Evolutionary conservation across 345 rosid genomes (phyloP).

Genomic region (Capsella bursapastoris): DNA sequence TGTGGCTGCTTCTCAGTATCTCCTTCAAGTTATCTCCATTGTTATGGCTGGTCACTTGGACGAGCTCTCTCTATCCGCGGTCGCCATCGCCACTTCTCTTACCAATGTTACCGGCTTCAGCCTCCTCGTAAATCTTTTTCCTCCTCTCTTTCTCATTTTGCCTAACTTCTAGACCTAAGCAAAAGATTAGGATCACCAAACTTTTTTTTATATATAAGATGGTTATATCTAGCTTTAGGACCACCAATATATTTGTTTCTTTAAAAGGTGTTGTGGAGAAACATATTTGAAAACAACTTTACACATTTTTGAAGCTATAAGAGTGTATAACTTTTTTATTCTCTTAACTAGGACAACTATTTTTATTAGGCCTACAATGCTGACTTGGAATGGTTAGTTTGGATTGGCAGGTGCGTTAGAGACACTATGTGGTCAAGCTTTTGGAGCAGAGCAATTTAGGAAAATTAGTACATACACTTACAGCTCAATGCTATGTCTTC

Average conservation of each 20-base stretch:
- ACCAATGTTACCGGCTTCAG: slow-evolving; percentile 48
- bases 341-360: neutral
- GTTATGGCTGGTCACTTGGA: slow-evolving; percentile 46
- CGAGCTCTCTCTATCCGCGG: slow-evolving; percentile 39
- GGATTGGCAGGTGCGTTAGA: slow-evolving; percentile 69
- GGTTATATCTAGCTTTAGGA: neutral
- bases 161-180: neutral
- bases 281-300: no score
- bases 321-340: no score
- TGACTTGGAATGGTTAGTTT: slow-evolving; percentile 23
- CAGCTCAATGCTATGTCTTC: slow-evolving; percentile 44
- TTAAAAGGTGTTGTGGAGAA: neutral
- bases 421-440: slow-evolving; percentile 70
- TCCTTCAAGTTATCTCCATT: slow-evolving; percentile 44
- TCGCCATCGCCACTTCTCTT: slow-evolving; percentile 42
- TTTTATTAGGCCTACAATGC: neutral
- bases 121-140: slow-evolving; percentile 31
- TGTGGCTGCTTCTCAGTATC: slow-evolving; percentile 37
- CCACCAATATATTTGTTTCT: neutral
- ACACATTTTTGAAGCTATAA: neutral
- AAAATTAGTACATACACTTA: slow-evolving; percentile 54
- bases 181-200: neutral
- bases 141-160: neutral
- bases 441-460: slow-evolving; percentile 61
- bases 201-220: no score